Percentiles rank a stretch among this genome's conserved stretches.
These are phyloP conservation scores for Venturia aucupariae DNA, from an alignment of 2,329 filamentous ascomycete genomes.

Conservation along the genomic window DNA sequence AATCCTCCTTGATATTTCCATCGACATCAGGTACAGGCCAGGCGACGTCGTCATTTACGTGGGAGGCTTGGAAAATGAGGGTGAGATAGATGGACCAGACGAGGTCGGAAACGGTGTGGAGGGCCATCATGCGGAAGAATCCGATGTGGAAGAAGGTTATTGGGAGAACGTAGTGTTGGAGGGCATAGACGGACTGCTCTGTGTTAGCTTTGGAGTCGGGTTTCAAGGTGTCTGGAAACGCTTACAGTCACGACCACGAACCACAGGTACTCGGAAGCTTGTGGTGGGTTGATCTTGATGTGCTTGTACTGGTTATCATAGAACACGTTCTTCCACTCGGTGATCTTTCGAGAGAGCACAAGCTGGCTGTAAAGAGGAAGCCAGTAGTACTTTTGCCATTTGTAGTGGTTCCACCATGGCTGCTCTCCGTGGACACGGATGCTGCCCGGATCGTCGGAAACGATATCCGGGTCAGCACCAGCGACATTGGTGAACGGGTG, in stretches of 20 bases:
- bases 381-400: slow-evolving; percentile 13
- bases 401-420: slow-evolving; percentile 13
- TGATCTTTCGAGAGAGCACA: slow-evolving; percentile 10
- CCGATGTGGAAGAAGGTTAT: slow-evolving; percentile 5
- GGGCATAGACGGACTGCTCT: slow-evolving; percentile 8
- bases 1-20: slow-evolving; percentile 8
- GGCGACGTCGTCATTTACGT: slow-evolving; percentile 13
- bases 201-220: background rate
- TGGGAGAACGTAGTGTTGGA: slow-evolving; percentile 12
- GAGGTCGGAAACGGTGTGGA: slow-evolving; percentile 14
- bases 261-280: slow-evolving; percentile 3
- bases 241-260: slow-evolving; percentile 9
- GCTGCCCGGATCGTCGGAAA: slow-evolving; percentile 9
- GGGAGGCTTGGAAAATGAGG: slow-evolving; percentile 14
- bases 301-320: slow-evolving; percentile 11
- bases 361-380: slow-evolving; percentile 13
- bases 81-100: slow-evolving; percentile 13
- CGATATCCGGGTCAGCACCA: slow-evolving; percentile 12
- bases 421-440: slow-evolving; percentile 11
- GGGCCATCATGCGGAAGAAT: slow-evolving; percentile 5
- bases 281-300: slow-evolving; percentile 13
- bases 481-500: slow-evolving; percentile 12
- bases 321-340: slow-evolving; percentile 12
- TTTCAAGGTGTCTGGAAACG: background rate
- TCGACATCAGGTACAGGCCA: slow-evolving; percentile 10